Conservation (phyloP, 352 stramenopile genomes). For the Phytopythium mirpurense region DNA sequence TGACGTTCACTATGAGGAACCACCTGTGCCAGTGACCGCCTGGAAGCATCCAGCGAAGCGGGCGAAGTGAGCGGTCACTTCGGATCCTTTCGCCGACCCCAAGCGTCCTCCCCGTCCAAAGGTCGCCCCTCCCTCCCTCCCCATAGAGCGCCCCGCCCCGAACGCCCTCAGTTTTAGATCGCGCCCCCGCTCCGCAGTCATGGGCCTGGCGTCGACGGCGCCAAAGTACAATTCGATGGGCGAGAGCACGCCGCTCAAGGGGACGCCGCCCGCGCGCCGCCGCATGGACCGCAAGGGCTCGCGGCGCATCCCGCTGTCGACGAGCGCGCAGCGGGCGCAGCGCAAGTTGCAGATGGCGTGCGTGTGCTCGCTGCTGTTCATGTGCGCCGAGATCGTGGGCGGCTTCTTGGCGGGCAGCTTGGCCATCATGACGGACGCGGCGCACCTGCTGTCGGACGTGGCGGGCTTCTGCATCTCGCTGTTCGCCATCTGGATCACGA, state of each 20-base stretch:
- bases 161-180: too few species aligned
- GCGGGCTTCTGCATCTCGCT: constrained; percentile 73
- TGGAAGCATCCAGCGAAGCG: not conserved
- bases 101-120: not conserved
- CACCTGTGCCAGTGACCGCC: not conserved
- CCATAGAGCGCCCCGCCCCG: too few species aligned
- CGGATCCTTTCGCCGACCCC: not conserved
- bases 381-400: constrained; percentile 93
- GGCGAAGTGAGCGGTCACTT: not conserved
- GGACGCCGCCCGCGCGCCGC: constrained; percentile 5
- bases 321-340: constrained; percentile 45
- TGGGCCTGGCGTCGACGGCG: constrained; percentile 12
- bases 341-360: constrained; percentile 62
- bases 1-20: not conserved
- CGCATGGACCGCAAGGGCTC: constrained; percentile 15
- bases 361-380: constrained; percentile 89
- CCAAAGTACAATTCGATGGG: constrained; percentile 41
- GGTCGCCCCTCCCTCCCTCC: not conserved
- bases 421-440: constrained; percentile 91
- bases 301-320: constrained; percentile 53
- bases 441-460: constrained; percentile 70
- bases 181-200: not conserved
- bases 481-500: constrained; percentile 66
- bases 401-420: constrained; percentile 91
- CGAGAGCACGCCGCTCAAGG: constrained; percentile 57